Evolutionary conservation across 1,139 yeast genomes (phyloP), one percentile per base, ranked within the genome.

Genomic region (Hemisphaericaspora xylanilytica): DNA sequence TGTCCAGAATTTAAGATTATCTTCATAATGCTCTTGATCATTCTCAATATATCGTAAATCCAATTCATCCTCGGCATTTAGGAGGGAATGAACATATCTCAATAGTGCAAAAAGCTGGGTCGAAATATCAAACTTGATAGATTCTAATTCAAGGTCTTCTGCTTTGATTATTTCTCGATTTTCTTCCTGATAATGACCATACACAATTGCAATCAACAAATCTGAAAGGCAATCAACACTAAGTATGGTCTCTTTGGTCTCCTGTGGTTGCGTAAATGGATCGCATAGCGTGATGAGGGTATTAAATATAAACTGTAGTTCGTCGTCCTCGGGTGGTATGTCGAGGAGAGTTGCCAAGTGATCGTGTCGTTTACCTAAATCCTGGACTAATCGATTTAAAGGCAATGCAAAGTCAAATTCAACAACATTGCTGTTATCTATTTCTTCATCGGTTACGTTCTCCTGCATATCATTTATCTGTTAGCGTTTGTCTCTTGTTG

Each of bases 251-350:
- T 60, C 54, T 16, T 79, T 81, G n/a, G 71, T 70, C 26, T 82
- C 85, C 31, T 75, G 73, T 0, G 90, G 89, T 46, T 81, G 88
- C 1, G 87, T 79, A 48, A 71, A 65, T 3, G 87, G 86, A 53
- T 82, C 88, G 39, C 81, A 75, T 29, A 83, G 55, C 2, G 78
- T 65, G 3, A 75, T 62, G 2, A 70, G 52, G 10, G 66, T 56
- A 34, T 46, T 43, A 46, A 64, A 68, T 26, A 62, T 50, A 31
- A 42, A 53, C 10, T 34, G 37, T 22, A 48, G 38, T 9, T 47
- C 44, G 17, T 49, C 48, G 30, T 58, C 59, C 18, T 45, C 46
- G 6, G 33, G 4, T 21, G 56, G 51, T 25, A 61, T 34, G 12
- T 54, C 50, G 10, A 59, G 43, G 25, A 55, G 30, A 5, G 42